Evolutionary conservation across 2,329 filamentous ascomycete genomes (phyloP).

Genomic region (Dryadomyces quercus-mongolicae): DNA sequence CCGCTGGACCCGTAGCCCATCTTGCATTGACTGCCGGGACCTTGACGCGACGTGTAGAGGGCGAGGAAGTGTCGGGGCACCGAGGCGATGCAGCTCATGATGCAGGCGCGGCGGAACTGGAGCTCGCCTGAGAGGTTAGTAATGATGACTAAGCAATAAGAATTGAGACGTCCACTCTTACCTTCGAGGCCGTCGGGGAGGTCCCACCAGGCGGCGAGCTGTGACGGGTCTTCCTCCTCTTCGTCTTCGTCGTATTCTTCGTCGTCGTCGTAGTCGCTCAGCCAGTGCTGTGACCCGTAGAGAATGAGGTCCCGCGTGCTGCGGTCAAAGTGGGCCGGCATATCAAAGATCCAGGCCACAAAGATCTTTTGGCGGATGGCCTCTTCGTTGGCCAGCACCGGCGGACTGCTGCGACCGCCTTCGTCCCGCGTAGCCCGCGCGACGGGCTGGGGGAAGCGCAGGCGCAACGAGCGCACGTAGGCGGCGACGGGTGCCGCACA

Average conservation of each 20-base stretch:
- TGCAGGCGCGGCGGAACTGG: slow-evolving; percentile 49
- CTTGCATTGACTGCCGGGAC: slow-evolving; percentile 46
- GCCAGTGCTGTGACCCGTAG: slow-evolving; percentile 51
- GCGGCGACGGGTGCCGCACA: slow-evolving; percentile 42
- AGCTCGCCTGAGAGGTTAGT: slow-evolving; percentile 34
- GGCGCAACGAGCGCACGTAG: slow-evolving; percentile 38
- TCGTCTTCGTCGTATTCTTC: slow-evolving; percentile 21
- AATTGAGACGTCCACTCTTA: slow-evolving; percentile 26
- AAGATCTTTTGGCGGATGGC: slow-evolving; percentile 57
- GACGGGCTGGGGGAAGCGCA: slow-evolving; percentile 31
- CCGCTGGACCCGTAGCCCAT: slow-evolving; percentile 62
- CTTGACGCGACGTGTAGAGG: slow-evolving; percentile 53
- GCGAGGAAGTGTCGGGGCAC: slow-evolving; percentile 55
- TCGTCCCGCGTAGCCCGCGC: slow-evolving; percentile 1
- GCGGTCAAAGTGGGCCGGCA: slow-evolving; percentile 45
- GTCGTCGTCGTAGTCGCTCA: slow-evolving; percentile 18
- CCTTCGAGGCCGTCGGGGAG: slow-evolving; percentile 57
- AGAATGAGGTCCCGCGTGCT: slow-evolving; percentile 55
- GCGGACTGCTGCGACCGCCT: slow-evolving; percentile 22
- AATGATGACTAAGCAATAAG: background rate
- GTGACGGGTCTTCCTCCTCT: slow-evolving; percentile 18
- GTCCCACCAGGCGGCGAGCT: slow-evolving; percentile 55
- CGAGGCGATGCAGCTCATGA: slow-evolving; percentile 58
- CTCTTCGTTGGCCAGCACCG: slow-evolving; percentile 36
- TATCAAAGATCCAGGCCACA: slow-evolving; percentile 52